A percentile compares a stretch with the other conserved stretches of the same genome.
These are phyloP conservation scores for Cyclotella atomus DNA, from an alignment of 108 stramenopile species.

Conservation along the genomic window DNA sequence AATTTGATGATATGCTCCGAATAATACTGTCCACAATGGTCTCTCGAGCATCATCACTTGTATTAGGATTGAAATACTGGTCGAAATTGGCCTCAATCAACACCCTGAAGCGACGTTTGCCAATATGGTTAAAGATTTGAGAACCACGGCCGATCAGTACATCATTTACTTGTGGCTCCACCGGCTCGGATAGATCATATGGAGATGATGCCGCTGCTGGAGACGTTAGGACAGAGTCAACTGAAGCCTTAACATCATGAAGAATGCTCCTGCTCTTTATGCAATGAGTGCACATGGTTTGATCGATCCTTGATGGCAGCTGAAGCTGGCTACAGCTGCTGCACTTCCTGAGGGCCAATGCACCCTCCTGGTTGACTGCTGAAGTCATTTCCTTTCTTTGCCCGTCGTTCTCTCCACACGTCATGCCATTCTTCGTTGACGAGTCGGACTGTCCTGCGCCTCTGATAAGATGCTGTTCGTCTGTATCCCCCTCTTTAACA, in stretches of 20 bases:
- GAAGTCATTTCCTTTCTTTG: background rate
- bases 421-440: too few relatives aligned
- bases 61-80: conserved; percentile 16
- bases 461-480: too few relatives aligned
- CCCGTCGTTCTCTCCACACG: background rate
- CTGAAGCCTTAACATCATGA: too few relatives aligned
- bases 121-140: conserved; percentile 25
- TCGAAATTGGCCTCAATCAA: conserved; percentile 26
- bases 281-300: background rate
- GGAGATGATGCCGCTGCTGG: too few relatives aligned
- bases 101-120: conserved; percentile 37
- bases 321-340: background rate
- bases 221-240: too few relatives aligned
- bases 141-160: conserved; percentile 25
- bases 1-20: conserved; percentile 21
- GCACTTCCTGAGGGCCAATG: background rate
- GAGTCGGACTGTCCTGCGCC: too few relatives aligned
- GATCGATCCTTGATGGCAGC: background rate
- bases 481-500: too few relatives aligned
- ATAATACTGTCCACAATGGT: conserved; percentile 16
- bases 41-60: background rate
- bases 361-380: background rate
- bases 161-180: conserved; percentile 30
- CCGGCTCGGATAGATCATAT: too few relatives aligned
- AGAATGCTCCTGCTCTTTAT: background rate